These are phyloP conservation scores for Triticum dicoccoides DNA, from an alignment of 176 grass and related monocot species.

Conservation along the genomic window DNA sequence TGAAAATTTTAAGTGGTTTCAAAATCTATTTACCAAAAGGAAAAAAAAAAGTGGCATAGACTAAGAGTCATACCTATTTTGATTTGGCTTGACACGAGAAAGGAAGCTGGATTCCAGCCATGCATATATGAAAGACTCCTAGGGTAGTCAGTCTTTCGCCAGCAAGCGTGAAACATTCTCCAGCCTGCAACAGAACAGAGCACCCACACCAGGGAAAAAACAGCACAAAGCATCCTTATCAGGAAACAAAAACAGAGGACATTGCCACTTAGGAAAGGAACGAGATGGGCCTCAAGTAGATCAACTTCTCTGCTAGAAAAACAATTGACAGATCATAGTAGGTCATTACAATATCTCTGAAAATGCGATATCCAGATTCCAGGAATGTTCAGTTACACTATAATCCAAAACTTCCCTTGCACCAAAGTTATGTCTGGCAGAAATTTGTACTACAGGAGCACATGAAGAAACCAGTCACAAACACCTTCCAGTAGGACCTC, in stretches of 20 bases:
- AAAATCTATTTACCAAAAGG: not conserved
- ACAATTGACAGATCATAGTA: not conserved
- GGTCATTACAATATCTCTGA: not conserved
- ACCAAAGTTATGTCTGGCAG: not conserved
- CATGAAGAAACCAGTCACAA: not conserved
- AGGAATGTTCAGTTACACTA: not conserved
- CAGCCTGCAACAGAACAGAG: not conserved
- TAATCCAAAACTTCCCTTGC: not conserved
- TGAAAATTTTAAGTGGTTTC: not conserved
- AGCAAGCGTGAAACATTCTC: not conserved
- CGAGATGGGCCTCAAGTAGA: not conserved
- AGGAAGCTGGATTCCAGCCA: slow-evolving; percentile 8
- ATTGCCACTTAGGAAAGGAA: not conserved
- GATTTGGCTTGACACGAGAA: not conserved
- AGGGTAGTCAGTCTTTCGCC: not conserved
- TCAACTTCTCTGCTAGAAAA: slow-evolving; percentile 5
- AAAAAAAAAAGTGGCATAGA: not conserved
- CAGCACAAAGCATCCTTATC: not conserved
- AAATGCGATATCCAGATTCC: not conserved
- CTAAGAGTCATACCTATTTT: not conserved
- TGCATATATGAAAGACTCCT: not conserved
- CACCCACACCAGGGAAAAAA: not conserved
- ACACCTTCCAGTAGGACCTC: not conserved
- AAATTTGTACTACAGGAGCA: not conserved
- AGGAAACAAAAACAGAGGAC: not conserved